Percentiles rank a stretch among this genome's conserved stretches.
Evolutionary conservation across 2,329 filamentous ascomycete species (phyloP).

Genomic region (Talaromyces verruculosus): DNA sequence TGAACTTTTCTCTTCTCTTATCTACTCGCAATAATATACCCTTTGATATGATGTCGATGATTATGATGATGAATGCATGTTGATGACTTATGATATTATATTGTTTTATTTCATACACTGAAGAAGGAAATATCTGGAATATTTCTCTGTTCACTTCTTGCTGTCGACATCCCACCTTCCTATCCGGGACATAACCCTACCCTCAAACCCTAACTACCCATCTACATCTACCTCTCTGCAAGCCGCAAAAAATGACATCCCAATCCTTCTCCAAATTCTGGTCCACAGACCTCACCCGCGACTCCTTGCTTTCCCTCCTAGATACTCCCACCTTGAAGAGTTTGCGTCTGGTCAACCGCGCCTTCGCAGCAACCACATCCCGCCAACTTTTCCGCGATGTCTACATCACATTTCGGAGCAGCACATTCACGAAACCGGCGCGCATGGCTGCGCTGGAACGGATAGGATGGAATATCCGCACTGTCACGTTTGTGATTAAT

Average conservation of each 20-base stretch:
- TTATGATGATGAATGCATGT: background rate
- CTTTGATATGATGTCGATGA: background rate
- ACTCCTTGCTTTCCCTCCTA: conserved; percentile 34
- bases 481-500: conserved; percentile 73
- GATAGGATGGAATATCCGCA: conserved; percentile 76
- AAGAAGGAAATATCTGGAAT: conserved; percentile 12
- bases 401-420: conserved; percentile 49
- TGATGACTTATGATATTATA: background rate
- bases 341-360: conserved; percentile 40
- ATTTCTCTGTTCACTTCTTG: background rate
- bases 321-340: conserved; percentile 35
- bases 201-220: background rate
- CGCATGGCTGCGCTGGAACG: conserved; percentile 72
- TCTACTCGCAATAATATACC: background rate
- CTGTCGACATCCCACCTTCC: background rate
- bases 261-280: conserved; percentile 37
- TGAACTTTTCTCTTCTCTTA: background rate
- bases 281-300: conserved; percentile 36
- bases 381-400: conserved; percentile 46
- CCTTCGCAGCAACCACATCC: conserved; percentile 35
- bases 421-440: conserved; percentile 71
- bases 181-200: background rate
- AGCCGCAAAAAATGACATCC: conserved; percentile 1
- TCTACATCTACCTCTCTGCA: background rate
- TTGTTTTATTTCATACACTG: background rate